phyloP scores from a whole-genome alignment of 108 stramenopile species.

The Cyclotella atomus region DNA sequence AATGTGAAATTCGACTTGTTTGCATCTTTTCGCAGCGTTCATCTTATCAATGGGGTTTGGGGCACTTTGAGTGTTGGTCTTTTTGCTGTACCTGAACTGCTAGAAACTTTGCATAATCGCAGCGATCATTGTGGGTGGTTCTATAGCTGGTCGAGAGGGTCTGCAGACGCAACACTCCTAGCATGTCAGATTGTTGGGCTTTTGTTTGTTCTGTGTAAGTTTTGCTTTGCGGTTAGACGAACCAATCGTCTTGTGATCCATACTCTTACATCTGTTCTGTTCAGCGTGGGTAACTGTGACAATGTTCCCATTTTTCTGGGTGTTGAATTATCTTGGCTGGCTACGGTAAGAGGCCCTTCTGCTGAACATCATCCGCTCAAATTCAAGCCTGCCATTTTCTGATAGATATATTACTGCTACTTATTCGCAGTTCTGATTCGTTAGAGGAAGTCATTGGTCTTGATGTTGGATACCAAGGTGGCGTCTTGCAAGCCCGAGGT shows the following conservation, averaged over 20 bases:
- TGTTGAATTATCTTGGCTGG: conserved; percentile 76
- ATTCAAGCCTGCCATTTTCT: background rate
- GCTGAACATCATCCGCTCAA: background rate
- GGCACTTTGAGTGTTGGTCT: conserved; percentile 54
- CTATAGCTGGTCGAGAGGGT: conserved; percentile 58
- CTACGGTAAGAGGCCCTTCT: conserved; percentile 50
- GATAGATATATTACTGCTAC: background rate
- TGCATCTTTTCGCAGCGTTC: no score
- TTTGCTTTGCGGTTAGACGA: background rate
- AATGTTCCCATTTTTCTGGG: conserved; percentile 71
- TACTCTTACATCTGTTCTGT: background rate
- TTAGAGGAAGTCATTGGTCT: conserved; percentile 79
- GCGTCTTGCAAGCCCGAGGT: conserved; percentile 19
- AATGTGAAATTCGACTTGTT: no score
- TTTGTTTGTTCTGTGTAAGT: conserved; percentile 61
- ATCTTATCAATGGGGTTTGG: conserved; percentile 48
- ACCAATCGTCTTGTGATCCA: background rate
- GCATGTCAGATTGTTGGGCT: conserved; percentile 73
- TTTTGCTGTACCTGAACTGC: conserved; percentile 42
- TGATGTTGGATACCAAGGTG: conserved; percentile 68
- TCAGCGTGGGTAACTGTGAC: conserved; percentile 62
- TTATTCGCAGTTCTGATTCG: conserved; percentile 56
- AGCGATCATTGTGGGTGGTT: conserved; percentile 73
- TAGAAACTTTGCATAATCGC: conserved; percentile 31
- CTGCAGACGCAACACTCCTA: conserved; percentile 62